These are phyloP conservation scores for Nidula microcarpa DNA, from an alignment of 768 basidiomycete species.

Conservation along the genomic window DNA sequence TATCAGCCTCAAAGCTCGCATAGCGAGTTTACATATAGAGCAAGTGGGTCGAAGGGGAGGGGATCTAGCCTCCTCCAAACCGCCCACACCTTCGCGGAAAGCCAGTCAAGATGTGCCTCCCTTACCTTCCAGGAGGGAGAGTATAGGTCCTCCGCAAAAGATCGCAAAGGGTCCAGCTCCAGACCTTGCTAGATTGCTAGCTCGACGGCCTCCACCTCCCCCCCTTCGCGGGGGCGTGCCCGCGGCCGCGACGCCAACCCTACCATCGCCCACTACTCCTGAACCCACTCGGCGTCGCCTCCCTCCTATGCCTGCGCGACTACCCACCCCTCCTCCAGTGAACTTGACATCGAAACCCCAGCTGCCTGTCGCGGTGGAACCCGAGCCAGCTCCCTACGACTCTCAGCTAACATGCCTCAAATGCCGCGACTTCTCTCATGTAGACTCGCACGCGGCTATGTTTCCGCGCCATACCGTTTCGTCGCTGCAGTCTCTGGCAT, in stretches of 20 bases:
- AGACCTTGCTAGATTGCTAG: slow-evolving; percentile 20
- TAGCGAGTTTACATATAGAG: slow-evolving; percentile 20
- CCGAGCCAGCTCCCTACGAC: not conserved
- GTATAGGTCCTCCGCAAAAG: too few relatives aligned
- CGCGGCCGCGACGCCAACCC: slow-evolving; percentile 1
- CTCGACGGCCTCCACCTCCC: slow-evolving; percentile 30
- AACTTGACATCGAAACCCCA: slow-evolving; percentile 15
- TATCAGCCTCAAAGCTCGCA: slow-evolving; percentile 23
- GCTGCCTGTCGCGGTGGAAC: not conserved
- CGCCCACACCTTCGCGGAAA: too few relatives aligned
- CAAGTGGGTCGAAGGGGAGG: too few relatives aligned
- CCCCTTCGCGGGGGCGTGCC: slow-evolving; percentile 9
- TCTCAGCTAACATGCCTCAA: slow-evolving; percentile 27
- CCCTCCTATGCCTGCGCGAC: slow-evolving; percentile 21
- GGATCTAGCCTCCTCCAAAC: too few relatives aligned
- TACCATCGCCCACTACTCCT: not conserved
- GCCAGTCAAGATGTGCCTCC: too few relatives aligned
- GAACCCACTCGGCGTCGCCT: not conserved
- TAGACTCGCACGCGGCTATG: slow-evolving; percentile 38
- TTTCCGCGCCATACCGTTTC: slow-evolving; percentile 38
- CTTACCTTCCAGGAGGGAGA: too few relatives aligned
- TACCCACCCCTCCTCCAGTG: slow-evolving; percentile 25
- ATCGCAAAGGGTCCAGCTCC: not conserved
- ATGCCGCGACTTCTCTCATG: slow-evolving; percentile 38
- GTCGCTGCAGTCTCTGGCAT: slow-evolving; percentile 35